Percentiles rank a stretch among this genome's conserved stretches.
Evolutionary conservation across 257 asterid species (phyloP).

Genomic region (Solanum acaule): DNA sequence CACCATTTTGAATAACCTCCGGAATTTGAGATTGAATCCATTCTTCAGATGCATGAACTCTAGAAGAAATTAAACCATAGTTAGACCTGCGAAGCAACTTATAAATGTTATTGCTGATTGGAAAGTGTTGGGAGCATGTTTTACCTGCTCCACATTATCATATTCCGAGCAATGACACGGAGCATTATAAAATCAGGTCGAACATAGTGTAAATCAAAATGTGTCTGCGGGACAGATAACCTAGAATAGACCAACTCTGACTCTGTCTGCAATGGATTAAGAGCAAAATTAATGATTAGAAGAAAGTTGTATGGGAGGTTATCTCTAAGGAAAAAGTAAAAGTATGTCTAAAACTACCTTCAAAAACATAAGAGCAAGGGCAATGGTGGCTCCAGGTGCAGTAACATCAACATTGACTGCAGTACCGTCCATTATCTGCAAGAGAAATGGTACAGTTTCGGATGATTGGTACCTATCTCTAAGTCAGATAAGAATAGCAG

Average conservation of each 20-base stretch:
- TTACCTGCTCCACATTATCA: conserved; percentile 96
- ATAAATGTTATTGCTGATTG: not conserved
- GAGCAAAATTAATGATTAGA: not conserved
- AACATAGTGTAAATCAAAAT: conserved; percentile 78
- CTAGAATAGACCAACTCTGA: conserved; percentile 74
- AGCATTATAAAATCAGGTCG: conserved; percentile 96
- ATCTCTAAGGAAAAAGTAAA: not conserved
- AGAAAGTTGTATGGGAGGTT: conserved; percentile 3
- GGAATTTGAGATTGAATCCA: conserved; percentile 93
- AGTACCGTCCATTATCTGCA: conserved; percentile 62
- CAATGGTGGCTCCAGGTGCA: conserved; percentile 91
- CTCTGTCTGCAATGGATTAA: conserved; percentile 54
- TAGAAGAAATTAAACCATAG: conserved; percentile 5
- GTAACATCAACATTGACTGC: conserved; percentile 79
- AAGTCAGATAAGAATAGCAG: not conserved
- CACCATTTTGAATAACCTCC: conserved; percentile 51
- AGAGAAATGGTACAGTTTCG: conserved; percentile 10
- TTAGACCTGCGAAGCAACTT: not conserved
- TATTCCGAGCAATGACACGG: conserved; percentile 81
- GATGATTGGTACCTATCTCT: conserved; percentile 1
- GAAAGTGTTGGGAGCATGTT: not conserved
- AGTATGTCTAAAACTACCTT: conserved; percentile 46
- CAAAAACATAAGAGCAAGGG: conserved; percentile 77
- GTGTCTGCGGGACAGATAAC: conserved; percentile 75
- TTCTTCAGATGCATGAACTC: conserved; percentile 78